phyloP scores from a whole-genome alignment of 352 stramenopile genomes.

The Phytophthora vignae region DNA sequence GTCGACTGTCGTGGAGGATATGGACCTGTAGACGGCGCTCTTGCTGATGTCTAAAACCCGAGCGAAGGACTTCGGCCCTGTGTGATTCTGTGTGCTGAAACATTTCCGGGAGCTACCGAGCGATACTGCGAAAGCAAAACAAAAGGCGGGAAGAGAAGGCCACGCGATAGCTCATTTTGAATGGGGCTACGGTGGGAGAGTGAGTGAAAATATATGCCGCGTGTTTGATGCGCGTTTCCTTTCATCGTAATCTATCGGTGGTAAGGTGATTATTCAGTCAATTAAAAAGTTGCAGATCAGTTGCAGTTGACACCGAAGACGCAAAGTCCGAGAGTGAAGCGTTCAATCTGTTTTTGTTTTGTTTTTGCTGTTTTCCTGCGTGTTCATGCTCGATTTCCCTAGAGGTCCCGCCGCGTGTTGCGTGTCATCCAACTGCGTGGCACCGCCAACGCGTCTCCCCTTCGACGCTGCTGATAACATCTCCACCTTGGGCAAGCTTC shows the following conservation, averaged over 20 bases:
- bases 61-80: constrained; percentile 10
- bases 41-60: constrained; percentile 10
- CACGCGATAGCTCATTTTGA: constrained; percentile 34
- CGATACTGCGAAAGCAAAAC: constrained; percentile 20
- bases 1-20: constrained; percentile 48
- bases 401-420: constrained; percentile 24
- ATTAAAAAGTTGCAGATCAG: not conserved
- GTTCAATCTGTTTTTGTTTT: constrained; percentile 34
- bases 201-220: constrained; percentile 33
- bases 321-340: constrained; percentile 18
- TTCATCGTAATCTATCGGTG: constrained; percentile 1
- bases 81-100: constrained; percentile 13
- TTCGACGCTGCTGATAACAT: constrained; percentile 35
- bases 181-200: constrained; percentile 20
- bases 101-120: constrained; percentile 16
- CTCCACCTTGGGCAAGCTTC: constrained; percentile 26
- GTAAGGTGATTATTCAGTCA: not conserved
- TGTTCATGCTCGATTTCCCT: constrained; percentile 36
- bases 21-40: constrained; percentile 44
- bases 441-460: constrained; percentile 19
- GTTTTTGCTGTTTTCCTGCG: constrained; percentile 23
- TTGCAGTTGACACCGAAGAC: not conserved
- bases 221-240: constrained; percentile 20
- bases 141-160: constrained; percentile 5
- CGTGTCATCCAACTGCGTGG: constrained; percentile 31